A percentile compares a stretch with the other conserved stretches of the same genome.
phyloP scores from a whole-genome alignment of 371 early-diverging fungal genomes.

The Rhizopus delemar region DNA sequence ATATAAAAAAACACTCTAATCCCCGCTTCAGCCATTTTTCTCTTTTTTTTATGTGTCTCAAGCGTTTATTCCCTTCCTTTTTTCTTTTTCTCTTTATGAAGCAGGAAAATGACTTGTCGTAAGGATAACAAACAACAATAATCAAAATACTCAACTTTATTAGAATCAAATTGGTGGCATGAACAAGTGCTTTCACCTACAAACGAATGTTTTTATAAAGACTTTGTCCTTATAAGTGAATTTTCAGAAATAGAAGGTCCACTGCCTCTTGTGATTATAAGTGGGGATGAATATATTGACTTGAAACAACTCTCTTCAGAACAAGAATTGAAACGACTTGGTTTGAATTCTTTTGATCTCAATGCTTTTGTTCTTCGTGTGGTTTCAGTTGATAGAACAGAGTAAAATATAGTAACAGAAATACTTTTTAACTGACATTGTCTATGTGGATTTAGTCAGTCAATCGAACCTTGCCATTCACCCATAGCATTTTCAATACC shows the following conservation, averaged over 20 bases:
- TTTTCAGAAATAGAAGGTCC: constrained; percentile 66
- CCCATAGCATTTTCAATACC: constrained; percentile 48
- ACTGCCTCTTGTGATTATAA: constrained; percentile 52
- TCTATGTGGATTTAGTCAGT: constrained; percentile 8
- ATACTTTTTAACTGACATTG: constrained; percentile 5
- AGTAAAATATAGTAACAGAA: constrained; percentile 14
- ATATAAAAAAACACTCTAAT: too few species aligned
- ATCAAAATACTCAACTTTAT: too few species aligned
- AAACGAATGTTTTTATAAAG: constrained; percentile 31
- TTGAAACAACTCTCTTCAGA: constrained; percentile 34
- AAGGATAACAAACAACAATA: too few species aligned
- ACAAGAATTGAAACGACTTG: constrained; percentile 20
- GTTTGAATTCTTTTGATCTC: constrained; percentile 46
- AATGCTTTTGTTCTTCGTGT: constrained; percentile 61
- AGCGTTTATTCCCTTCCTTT: too few species aligned
- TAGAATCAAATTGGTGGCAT: constrained; percentile 21
- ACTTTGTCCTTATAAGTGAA: constrained; percentile 62
- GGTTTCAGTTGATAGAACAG: constrained; percentile 55
- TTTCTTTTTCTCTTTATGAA: too few species aligned
- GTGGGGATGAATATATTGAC: constrained; percentile 37
- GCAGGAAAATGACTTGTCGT: too few species aligned
- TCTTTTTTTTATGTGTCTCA: too few species aligned
- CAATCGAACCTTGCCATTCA: background rate
- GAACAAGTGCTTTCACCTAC: constrained; percentile 14
- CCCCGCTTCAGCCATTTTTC: too few species aligned